phyloP scores from a whole-genome alignment of 164 flowering plant species.

The Aristolochia fimbriata region DNA sequence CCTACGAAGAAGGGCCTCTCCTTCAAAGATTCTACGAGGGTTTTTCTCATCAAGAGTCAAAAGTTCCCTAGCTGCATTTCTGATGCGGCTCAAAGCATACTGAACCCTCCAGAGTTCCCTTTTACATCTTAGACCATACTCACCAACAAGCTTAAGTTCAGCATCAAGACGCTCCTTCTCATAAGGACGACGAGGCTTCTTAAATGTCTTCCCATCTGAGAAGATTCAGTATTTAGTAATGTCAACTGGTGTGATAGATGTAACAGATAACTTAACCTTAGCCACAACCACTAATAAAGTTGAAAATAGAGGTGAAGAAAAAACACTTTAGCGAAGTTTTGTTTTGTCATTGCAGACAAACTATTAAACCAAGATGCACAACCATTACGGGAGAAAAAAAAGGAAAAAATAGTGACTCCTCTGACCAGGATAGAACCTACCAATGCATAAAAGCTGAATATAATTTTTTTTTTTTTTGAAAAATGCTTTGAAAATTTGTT shows the following conservation, averaged over 20 bases:
- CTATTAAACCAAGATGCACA: no score
- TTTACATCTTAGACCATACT: slow-evolving; percentile 56
- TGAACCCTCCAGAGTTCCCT: slow-evolving; percentile 68
- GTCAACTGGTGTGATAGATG: background rate
- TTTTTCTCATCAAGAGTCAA: slow-evolving; percentile 63
- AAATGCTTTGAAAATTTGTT: no score
- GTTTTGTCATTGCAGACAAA: no score
- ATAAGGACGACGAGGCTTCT: slow-evolving; percentile 58
- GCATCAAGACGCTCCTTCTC: slow-evolving; percentile 66
- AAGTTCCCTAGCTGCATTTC: slow-evolving; percentile 49
- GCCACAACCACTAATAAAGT: no score
- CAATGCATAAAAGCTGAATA: no score
- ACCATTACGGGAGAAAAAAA: no score
- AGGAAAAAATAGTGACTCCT: no score
- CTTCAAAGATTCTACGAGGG: slow-evolving; percentile 53
- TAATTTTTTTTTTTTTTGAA: no score
- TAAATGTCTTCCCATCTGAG: slow-evolving; percentile 61
- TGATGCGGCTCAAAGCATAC: slow-evolving; percentile 52
- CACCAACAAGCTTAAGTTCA: slow-evolving; percentile 63
- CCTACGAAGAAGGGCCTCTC: slow-evolving; percentile 53
- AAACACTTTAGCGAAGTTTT: background rate
- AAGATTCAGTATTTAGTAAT: background rate
- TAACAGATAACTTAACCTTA: no score
- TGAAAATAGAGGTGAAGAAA: background rate
- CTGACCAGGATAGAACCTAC: no score